Conservation (phyloP, 345 rosid genomes). For the Brassica carinata region DNA sequence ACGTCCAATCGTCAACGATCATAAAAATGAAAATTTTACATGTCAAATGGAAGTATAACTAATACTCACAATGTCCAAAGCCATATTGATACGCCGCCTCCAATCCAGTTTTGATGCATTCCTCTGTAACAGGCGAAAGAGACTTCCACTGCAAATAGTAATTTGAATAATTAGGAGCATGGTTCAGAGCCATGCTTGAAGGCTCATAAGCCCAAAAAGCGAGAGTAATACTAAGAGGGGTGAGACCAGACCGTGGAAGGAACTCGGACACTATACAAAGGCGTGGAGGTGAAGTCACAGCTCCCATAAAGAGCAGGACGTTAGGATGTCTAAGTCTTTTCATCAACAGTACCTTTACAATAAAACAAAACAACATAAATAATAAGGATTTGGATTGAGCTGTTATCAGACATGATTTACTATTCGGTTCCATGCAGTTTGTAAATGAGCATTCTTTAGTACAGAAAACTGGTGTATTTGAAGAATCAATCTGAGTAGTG, state of each 20-base stretch:
- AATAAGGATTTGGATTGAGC: background rate
- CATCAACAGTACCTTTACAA: slow-evolving; percentile 79
- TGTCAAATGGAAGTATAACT: background rate
- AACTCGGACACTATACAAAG: slow-evolving; percentile 98
- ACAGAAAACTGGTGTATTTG: background rate
- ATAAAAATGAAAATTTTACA: background rate
- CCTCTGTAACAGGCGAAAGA: slow-evolving; percentile 82
- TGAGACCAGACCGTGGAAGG: slow-evolving; percentile 83
- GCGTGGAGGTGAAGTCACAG: slow-evolving; percentile 84
- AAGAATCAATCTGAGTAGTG: slow-evolving; percentile 9
- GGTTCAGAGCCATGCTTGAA: slow-evolving; percentile 18
- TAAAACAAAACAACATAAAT: slow-evolving; percentile 19
- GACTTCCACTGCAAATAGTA: slow-evolving; percentile 75
- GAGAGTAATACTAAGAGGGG: slow-evolving; percentile 18
- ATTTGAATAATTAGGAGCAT: slow-evolving; percentile 16
- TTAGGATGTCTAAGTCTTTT: slow-evolving; percentile 97
- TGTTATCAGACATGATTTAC: background rate
- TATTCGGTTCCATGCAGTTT: background rate
- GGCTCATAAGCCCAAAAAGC: background rate
- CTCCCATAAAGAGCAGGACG: slow-evolving; percentile 95
- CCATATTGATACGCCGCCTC: slow-evolving; percentile 89
- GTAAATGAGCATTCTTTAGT: background rate
- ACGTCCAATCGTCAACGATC: slow-evolving; percentile 2
- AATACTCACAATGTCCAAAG: slow-evolving; percentile 82
- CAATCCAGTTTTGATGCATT: slow-evolving; percentile 78